Conservation (phyloP, 139 green algal genomes). For the Auxenochlorella pyrenoidosa region DNA sequence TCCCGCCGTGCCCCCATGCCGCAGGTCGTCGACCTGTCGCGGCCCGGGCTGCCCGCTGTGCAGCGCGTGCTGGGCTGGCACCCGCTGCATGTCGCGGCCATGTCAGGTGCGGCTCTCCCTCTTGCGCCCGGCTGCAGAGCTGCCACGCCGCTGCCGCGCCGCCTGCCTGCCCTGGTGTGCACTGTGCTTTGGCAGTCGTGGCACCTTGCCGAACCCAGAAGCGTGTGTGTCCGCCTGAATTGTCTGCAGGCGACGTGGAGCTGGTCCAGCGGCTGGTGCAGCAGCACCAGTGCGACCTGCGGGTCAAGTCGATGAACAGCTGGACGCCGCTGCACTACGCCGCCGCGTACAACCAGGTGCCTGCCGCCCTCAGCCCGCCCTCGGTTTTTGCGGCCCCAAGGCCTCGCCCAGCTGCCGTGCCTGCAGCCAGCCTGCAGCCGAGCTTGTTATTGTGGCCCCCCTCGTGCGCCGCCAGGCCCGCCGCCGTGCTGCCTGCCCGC, state of each 20-base stretch:
- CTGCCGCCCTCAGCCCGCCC: no score
- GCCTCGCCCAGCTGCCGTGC: neutral
- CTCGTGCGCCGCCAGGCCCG: no score
- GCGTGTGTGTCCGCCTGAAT: no score
- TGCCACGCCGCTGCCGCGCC: no score
- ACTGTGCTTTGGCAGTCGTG: neutral
- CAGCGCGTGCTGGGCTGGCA: conserved; percentile 64
- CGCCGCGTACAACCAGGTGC: conserved; percentile 69
- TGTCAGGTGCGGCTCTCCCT: conserved; percentile 29
- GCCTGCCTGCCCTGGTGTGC: no score
- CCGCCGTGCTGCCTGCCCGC: no score
- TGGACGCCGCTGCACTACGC: conserved; percentile 77
- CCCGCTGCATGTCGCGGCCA: conserved; percentile 66
- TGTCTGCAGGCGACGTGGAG: conserved; percentile 41
- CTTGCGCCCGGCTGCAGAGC: no score
- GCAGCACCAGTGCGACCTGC: conserved; percentile 52
- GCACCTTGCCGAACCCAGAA: no score
- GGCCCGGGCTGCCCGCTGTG: conserved; percentile 54
- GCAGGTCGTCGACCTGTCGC: conserved; percentile 41
- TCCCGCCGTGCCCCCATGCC: neutral
- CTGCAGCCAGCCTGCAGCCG: neutral
- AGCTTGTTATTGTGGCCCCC: neutral
- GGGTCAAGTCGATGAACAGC: conserved; percentile 58
- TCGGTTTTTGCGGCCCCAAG: no score
- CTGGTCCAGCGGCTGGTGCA: conserved; percentile 51